These are phyloP conservation scores for Scedosporium aurantiacum DNA, from an alignment of 2,329 filamentous ascomycete genomes.

Conservation along the genomic window DNA sequence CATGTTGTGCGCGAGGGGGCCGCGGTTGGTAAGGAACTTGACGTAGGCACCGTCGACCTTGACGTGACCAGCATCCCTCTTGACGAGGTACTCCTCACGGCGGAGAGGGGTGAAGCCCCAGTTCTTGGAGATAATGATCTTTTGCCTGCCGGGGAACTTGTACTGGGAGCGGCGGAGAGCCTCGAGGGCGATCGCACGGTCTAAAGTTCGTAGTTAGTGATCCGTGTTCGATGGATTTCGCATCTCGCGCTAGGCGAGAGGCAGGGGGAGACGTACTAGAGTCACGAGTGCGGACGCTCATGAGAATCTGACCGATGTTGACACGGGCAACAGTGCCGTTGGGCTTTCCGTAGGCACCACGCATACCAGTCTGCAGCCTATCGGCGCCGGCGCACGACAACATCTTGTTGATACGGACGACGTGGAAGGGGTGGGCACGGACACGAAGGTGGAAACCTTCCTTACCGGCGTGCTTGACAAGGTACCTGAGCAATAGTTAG, in stretches of 20 bases:
- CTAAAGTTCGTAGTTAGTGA: slow-evolving; percentile 25
- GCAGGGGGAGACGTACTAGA: slow-evolving; percentile 43
- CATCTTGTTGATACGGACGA: slow-evolving; percentile 99
- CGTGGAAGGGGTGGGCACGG: slow-evolving; percentile 97
- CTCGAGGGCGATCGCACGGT: slow-evolving; percentile 90
- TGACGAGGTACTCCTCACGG: slow-evolving; percentile 93
- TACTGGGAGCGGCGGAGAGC: slow-evolving; percentile 98
- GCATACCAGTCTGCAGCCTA: slow-evolving; percentile 99
- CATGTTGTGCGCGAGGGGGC: slow-evolving; percentile 76
- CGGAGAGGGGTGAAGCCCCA: slow-evolving; percentile 99
- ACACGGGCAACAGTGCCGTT: slow-evolving; percentile 98
- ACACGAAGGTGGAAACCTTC: slow-evolving; percentile 65
- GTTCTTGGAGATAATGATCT: slow-evolving; percentile 99
- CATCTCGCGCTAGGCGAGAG: neutral
- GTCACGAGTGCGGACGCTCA: slow-evolving; percentile 96
- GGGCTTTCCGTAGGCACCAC: slow-evolving; percentile 99
- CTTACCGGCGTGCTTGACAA: slow-evolving; percentile 62
- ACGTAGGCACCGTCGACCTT: slow-evolving; percentile 99
- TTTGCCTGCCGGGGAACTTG: slow-evolving; percentile 99
- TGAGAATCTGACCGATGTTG: slow-evolving; percentile 99
- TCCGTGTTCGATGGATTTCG: neutral
- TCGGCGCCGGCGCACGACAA: slow-evolving; percentile 99
- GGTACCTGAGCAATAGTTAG: slow-evolving; percentile 33
- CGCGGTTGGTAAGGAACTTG: slow-evolving; percentile 96
- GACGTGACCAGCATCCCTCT: slow-evolving; percentile 87